Evolutionary conservation across 2,329 filamentous ascomycete genomes (phyloP).

Genomic region (Diplodia seriata): DNA sequence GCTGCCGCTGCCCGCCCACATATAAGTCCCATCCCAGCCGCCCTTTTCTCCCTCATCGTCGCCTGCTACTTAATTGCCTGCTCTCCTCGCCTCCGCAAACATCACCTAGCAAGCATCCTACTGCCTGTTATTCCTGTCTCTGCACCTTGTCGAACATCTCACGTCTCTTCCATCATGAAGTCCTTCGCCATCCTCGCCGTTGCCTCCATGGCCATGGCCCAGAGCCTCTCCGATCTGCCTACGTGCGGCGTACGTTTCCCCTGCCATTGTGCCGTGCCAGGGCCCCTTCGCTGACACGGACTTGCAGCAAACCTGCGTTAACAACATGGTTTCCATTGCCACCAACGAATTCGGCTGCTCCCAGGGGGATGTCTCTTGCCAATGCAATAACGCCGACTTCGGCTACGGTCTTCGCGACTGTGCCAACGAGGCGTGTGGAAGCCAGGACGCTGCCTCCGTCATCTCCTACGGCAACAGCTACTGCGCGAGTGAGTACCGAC

Average conservation of each 20-base stretch:
- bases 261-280: neutral
- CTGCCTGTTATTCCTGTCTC: slow-evolving; percentile 8
- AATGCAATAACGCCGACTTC: slow-evolving; percentile 55
- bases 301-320: slow-evolving; percentile 50
- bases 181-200: slow-evolving; percentile 48
- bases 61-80: slow-evolving; percentile 32
- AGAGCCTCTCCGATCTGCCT: slow-evolving; percentile 40
- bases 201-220: slow-evolving; percentile 45
- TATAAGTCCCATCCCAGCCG: slow-evolving; percentile 20
- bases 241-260: slow-evolving; percentile 46
- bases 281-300: slow-evolving; percentile 3
- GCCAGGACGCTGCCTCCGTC: slow-evolving; percentile 40
- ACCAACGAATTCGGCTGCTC: slow-evolving; percentile 50
- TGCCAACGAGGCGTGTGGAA: slow-evolving; percentile 51
- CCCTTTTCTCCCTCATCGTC: slow-evolving; percentile 29
- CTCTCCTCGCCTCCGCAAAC: slow-evolving; percentile 22
- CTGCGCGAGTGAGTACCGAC: slow-evolving; percentile 42
- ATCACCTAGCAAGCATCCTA: slow-evolving; percentile 30
- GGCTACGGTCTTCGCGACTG: slow-evolving; percentile 58
- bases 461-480: slow-evolving; percentile 45
- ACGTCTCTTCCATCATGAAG: slow-evolving; percentile 42
- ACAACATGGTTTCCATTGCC: slow-evolving; percentile 55
- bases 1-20: slow-evolving; percentile 31
- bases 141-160: slow-evolving; percentile 32
- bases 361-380: slow-evolving; percentile 49